These are phyloP conservation scores for Pichia terricola DNA, from an alignment of 1,139 yeast genomes.

Conservation along the genomic window DNA sequence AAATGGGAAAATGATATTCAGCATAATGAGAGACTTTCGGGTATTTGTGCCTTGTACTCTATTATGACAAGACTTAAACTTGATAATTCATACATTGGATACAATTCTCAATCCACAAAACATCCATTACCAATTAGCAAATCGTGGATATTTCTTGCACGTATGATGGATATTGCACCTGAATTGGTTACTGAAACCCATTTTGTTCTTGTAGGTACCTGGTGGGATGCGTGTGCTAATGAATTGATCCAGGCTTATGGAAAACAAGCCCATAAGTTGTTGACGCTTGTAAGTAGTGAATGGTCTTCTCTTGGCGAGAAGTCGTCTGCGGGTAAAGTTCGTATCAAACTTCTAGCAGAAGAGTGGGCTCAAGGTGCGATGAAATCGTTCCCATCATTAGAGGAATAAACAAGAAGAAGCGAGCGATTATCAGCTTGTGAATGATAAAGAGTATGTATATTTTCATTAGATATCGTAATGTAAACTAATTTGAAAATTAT, in stretches of 20 bases:
- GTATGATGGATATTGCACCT: conserved; percentile 51
- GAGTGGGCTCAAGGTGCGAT: conserved; percentile 53
- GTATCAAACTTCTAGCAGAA: conserved; percentile 66
- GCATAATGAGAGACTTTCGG: conserved; percentile 79
- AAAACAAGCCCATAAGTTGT: conserved; percentile 56
- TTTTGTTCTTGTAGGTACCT: conserved; percentile 60
- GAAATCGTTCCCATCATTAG: conserved; percentile 35
- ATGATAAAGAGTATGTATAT: no score
- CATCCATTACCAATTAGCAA: conserved; percentile 45
- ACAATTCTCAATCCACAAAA: conserved; percentile 10
- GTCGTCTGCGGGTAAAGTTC: conserved; percentile 66
- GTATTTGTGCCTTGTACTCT: conserved; percentile 74
- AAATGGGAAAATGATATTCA: conserved; percentile 73
- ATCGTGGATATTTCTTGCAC: conserved; percentile 64
- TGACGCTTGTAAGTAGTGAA: conserved; percentile 34
- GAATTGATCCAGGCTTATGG: conserved; percentile 52
- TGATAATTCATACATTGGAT: conserved; percentile 20
- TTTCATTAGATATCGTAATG: no score
- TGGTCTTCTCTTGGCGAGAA: conserved; percentile 48
- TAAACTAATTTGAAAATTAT: no score
- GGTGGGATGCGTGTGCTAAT: conserved; percentile 85
- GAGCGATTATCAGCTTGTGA: no score
- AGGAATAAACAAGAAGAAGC: not conserved
- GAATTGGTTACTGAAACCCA: conserved; percentile 55
- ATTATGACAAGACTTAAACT: conserved; percentile 47